Percentiles rank a stretch among this genome's conserved stretches.
Conservation (phyloP, 1,284 basidiomycete genomes). For the Melampsora larici-populina region DNA sequence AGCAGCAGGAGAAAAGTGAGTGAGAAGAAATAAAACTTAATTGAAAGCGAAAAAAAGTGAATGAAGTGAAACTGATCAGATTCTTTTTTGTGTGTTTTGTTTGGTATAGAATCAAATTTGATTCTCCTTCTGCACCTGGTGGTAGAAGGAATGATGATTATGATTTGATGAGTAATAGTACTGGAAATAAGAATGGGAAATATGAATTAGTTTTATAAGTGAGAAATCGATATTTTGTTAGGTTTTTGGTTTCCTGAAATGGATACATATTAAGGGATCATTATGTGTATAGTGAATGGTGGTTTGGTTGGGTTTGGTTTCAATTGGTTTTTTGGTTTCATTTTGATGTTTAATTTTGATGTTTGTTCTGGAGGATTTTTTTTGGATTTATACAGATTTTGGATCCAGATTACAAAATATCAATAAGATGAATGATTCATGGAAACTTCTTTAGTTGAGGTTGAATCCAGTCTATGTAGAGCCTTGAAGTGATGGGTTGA, state of each 20-base stretch:
- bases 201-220: not conserved
- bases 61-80: not conserved
- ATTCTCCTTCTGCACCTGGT: slow-evolving; percentile 40
- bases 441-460: no score
- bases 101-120: slow-evolving; percentile 34
- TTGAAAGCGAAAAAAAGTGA: not conserved
- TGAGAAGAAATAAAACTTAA: not conserved
- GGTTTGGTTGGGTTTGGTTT: no score
- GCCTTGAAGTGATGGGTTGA: no score
- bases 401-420: no score
- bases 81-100: not conserved
- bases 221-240: not conserved
- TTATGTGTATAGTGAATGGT: not conserved
- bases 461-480: no score
- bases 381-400: no score
- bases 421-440: no score
- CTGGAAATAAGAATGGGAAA: not conserved
- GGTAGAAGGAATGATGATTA: not conserved
- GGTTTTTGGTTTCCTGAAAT: not conserved
- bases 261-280: not conserved
- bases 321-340: no score
- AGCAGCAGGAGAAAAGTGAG: slow-evolving; percentile 89
- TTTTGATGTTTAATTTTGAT: no score
- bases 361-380: no score
- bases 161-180: not conserved